phyloP scores from a whole-genome alignment of 768 basidiomycete genomes.

The Sporobolomyces phaffii region DNA sequence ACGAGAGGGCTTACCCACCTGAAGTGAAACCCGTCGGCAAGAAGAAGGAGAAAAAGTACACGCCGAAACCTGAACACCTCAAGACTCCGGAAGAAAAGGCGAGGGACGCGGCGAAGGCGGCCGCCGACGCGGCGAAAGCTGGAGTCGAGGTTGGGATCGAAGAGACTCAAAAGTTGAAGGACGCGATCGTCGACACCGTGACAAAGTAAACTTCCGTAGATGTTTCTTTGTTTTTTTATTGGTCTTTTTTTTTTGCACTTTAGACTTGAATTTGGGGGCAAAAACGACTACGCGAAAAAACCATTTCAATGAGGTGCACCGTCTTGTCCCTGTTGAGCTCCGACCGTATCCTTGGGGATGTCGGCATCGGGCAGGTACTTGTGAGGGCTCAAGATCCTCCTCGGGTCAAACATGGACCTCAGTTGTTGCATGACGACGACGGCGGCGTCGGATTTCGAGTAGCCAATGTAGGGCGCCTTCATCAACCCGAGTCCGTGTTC shows the following conservation, averaged over 20 bases:
- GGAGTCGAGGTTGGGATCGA: neutral
- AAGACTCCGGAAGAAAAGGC: constrained; percentile 36
- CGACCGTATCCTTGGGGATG: constrained; percentile 9
- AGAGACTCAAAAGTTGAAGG: constrained; percentile 19
- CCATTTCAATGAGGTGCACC: neutral
- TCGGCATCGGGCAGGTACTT: constrained; percentile 22
- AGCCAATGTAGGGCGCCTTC: constrained; percentile 83
- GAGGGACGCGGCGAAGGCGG: constrained; percentile 18
- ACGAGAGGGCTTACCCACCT: constrained; percentile 74
- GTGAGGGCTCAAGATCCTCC: constrained; percentile 80
- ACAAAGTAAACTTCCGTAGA: no score
- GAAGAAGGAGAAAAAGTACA: constrained; percentile 56
- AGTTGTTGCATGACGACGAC: constrained; percentile 86
- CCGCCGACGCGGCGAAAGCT: constrained; percentile 9
- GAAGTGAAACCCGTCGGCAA: constrained; percentile 44
- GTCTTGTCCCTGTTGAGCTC: constrained; percentile 4
- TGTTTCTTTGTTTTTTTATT: no score
- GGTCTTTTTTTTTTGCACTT: no score
- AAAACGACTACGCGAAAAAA: neutral
- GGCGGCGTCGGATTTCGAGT: constrained; percentile 72
- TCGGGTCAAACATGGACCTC: constrained; percentile 80
- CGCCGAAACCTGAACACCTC: constrained; percentile 38
- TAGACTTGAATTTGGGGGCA: no score
- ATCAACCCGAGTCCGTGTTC: constrained; percentile 96
- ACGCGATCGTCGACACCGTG: constrained; percentile 20